These are phyloP conservation scores for Lactarius vividus DNA, from an alignment of 768 basidiomycete species.

Conservation along the genomic window DNA sequence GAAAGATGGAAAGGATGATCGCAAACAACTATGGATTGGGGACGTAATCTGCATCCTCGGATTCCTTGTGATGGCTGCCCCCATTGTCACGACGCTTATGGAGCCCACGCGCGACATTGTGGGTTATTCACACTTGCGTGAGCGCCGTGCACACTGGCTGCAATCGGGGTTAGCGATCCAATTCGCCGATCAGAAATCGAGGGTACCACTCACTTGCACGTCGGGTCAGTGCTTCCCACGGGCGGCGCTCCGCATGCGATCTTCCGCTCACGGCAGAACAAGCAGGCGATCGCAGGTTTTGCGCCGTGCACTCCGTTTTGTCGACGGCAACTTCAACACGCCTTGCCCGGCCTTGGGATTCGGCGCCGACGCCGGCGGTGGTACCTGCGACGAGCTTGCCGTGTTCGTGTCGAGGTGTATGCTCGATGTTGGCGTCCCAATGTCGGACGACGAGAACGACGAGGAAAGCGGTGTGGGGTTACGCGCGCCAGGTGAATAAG, in stretches of 20 bases:
- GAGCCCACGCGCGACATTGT: conserved; percentile 28
- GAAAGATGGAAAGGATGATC: neutral
- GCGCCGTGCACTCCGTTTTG: conserved; percentile 21
- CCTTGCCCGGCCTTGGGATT: conserved; percentile 25
- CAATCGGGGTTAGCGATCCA: conserved; percentile 3
- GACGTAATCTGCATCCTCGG: conserved; percentile 23
- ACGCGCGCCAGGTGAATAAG: conserved; percentile 9
- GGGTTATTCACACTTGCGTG: conserved; percentile 29
- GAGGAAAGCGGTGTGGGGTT: conserved; percentile 11
- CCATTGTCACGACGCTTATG: conserved; percentile 26
- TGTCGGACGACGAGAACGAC: conserved; percentile 22
- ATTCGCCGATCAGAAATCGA: conserved; percentile 5
- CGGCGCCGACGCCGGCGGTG: conserved; percentile 3
- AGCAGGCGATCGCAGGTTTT: conserved; percentile 37
- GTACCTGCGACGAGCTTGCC: conserved; percentile 1
- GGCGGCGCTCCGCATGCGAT: conserved; percentile 38
- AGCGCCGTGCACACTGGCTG: conserved; percentile 28
- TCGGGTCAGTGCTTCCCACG: conserved; percentile 23
- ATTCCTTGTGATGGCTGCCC: conserved; percentile 15
- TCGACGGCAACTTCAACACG: conserved; percentile 23
- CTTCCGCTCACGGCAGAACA: conserved; percentile 44
- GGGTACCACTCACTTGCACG: conserved; percentile 26
- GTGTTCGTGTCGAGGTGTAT: conserved; percentile 5
- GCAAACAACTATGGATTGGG: conserved; percentile 14
- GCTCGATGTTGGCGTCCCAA: conserved; percentile 19